Base-by-base conservation (phyloP, 2,329 filamentous ascomycete genomes). In the Akanthomyces dipterigenus region DNA sequence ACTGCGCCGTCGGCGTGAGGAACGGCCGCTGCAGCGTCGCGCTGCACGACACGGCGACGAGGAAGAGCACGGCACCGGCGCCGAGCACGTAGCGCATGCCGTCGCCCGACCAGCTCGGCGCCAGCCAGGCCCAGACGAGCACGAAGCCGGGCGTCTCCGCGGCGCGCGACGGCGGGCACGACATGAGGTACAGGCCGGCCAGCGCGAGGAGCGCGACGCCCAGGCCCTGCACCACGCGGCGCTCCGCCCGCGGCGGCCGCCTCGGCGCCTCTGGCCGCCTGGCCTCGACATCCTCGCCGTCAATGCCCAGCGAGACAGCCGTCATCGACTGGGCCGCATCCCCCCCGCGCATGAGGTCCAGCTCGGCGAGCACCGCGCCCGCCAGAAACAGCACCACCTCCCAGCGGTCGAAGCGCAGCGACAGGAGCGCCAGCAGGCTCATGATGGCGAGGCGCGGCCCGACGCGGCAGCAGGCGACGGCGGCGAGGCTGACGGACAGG, bases 11-110 rank as follows among this genome's bases (percentile, higher is more conserved):
- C 42, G 55, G 14, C 20, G 54, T 59, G 5, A 59, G 45, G 4
- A 62, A 62, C 31, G 61, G 53, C 40, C 61, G 36, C 46, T 59
- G 61, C 49, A 62, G 26, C 24, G 46, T 36, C 26, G 18, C 11
- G 40, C 45, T 57, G 54, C 48, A 55, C 18, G 46, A 34, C 16
- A 59, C 22, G 18, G 61, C 61, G 5, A 57, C 18, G 16, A 62
- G 26, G 38, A 62, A 45, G 7, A 62, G 49, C 34, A 55, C 20
- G 31, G 55, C 61, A 6, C 61, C 61, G 12, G 28, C 18, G 18
- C 45, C 55, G 16, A 55, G 61, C 20, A 51, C 59, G 31, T 61
- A 61, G 7, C 59, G 59, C 59, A 49, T 61, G 18, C 36, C 12
- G 22, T 61, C 59, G 8, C 12, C 31, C 3, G 51, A 26, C 59